Base-by-base conservation (phyloP, 2,329 filamentous ascomycete species). In the Cylindrodendrum hubeiense region DNA sequence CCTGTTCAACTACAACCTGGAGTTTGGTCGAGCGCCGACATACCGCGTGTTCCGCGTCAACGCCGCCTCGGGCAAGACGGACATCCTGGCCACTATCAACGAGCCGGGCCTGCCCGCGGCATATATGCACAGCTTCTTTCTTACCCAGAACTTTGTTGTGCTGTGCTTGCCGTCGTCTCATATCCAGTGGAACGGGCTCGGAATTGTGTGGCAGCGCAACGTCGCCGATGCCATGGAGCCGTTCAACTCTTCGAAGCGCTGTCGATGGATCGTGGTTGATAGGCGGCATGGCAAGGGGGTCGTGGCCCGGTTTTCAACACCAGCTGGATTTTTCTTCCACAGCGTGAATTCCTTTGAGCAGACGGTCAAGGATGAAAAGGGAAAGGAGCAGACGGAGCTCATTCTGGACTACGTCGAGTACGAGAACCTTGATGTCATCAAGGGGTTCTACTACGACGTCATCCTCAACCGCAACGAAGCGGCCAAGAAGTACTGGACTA, bases 91-190 rank as follows among this genome's bases (percentile, higher is more conserved):
- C 3, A 90, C 86, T 0, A 87, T 96, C 64, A 78, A 79, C 0
- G 83, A 81, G 3, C 77, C 79, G 4, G 80, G 83, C 3, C 76
- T 85, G 3, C 80, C 80, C 2, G 81, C 91, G 0, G 90, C 92
- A 0, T 97, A 96, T 72, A 88, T 97, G n/a, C 94, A 97, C 79
- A 95, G 93, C 9, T 86, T 95, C 71, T 93, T 94, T 72, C 79
- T 97, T 26, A 91, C 92, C 0, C 80, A 88, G 17, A 88, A 90
- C 71, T 92, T 91, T 72, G 88, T 95, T 2, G 80, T 96, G 0
- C 81, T 97, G 5, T 94, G 91, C 74, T 80, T 96, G 1, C 94
- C 92, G 71, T 89, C 88, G 17, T 85, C 90, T 0, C 89, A 91
- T 67, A 84, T 89, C 43, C 84, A 80, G 2, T 82, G 80, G 70